Evolutionary conservation across 805 yeast species (phyloP), one percentile per base, ranked within the genome.

Genomic region (Saitoella complicata): DNA sequence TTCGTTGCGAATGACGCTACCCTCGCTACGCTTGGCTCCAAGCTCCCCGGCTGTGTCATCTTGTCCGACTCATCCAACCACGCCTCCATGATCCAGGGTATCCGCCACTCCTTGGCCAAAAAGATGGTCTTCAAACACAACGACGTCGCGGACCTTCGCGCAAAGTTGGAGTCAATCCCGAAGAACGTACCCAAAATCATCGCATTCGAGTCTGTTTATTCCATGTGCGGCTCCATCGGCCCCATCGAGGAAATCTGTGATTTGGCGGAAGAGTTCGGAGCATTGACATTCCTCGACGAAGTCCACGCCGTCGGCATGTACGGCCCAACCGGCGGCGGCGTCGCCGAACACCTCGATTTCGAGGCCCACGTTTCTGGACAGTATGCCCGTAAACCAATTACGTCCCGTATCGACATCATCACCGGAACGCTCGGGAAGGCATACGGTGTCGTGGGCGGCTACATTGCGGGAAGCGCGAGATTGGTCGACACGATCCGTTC

Each of bases 291-390:
- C 64, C 70, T 91, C 61, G 99, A 91, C 62, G 99, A 91, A 65
- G 99, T 91, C 36, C 99, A 91, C 59, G 97, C 98, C 34, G 97
- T 91, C 40, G 99, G 99, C 45, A 74, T 91, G 79, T 91, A 91
- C 60, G 99, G 99, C 56, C 97, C 99, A 48, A 95, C 83, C 57
- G 99, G 99, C 59, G 98, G 95, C 33, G 99, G 99, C 67, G 97
- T 91, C 45, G 95, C 97, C 41, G 99, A 91, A 65, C 98, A 91
- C 62, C 70, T 81, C 56, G 84, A 91, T 65, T 91, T 86, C 55
- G 83, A 83, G 40, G 76, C 78, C 45, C 94, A 88, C 60, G 74
- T 83, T 58, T 60, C 67, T 47, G 62, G 77, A 10, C 91, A 91
- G 52, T 21, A 21, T 4, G 50, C 54, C n/a, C 52, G 49, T 66